Percentiles rank a stretch among this genome's conserved stretches.
phyloP scores from a whole-genome alignment of 192 early-diverging fungal genomes.

The Gamsiella multidivaricata region DNA sequence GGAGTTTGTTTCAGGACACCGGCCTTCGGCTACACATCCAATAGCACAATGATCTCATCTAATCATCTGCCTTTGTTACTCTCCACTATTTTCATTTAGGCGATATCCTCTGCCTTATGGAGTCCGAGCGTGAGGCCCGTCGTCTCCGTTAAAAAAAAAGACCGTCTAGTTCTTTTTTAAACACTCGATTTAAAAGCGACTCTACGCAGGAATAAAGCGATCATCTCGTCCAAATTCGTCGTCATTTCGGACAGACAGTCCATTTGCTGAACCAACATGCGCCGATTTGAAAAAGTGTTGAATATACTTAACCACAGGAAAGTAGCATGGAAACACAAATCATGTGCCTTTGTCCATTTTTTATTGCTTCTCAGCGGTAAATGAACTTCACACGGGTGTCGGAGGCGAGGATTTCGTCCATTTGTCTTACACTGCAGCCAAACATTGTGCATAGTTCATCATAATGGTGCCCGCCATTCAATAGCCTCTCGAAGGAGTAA shows the following conservation, averaged over 20 bases:
- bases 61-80: background rate
- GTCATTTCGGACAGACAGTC: conserved; percentile 12
- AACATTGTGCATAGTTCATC: conserved; percentile 82
- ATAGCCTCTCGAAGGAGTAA: conserved; percentile 17
- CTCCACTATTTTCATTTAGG: conserved; percentile 47
- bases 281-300: too few relatives aligned
- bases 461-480: conserved; percentile 78
- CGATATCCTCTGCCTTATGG: conserved; percentile 96
- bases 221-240: conserved; percentile 13
- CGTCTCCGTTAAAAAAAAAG: conserved; percentile 87
- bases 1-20: too few relatives aligned
- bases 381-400: conserved; percentile 64
- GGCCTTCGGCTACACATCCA: too few relatives aligned
- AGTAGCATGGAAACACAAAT: background rate
- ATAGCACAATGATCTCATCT: too few relatives aligned
- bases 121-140: conserved; percentile 99
- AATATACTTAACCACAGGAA: too few relatives aligned
- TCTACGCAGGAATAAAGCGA: conserved; percentile 36
- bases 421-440: conserved; percentile 65
- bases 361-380: conserved; percentile 49
- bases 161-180: conserved; percentile 17
- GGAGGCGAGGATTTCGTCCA: conserved; percentile 63
- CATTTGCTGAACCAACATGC: background rate
- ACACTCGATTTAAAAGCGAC: conserved; percentile 8
- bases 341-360: background rate